Evolutionary conservation across 2,329 filamentous ascomycete species (phyloP).

Genomic region (Colletotrichum abscissum): DNA sequence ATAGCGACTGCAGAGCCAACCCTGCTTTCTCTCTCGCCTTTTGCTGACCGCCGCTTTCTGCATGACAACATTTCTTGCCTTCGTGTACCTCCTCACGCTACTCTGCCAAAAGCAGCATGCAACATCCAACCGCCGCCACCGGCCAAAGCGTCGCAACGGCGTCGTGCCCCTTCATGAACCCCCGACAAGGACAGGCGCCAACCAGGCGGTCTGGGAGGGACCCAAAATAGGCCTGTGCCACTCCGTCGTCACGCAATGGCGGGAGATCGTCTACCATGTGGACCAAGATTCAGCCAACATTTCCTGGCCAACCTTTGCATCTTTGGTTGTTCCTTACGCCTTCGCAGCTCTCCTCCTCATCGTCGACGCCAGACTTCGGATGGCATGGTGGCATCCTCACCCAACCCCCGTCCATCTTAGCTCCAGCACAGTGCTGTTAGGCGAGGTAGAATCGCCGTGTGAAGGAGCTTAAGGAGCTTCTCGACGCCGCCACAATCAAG

Average conservation of each 20-base stretch:
- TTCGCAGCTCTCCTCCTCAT: neutral
- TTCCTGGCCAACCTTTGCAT: conserved; percentile 20
- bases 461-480: conserved; percentile 20
- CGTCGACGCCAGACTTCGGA: conserved; percentile 23
- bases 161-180: conserved; percentile 22
- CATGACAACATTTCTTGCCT: neutral
- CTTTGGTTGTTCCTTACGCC: conserved; percentile 4
- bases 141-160: conserved; percentile 29
- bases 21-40: neutral
- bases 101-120: conserved; percentile 6
- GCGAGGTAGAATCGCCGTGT: conserved; percentile 2
- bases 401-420: neutral
- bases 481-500: conserved; percentile 24
- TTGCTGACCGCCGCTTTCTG: conserved; percentile 11
- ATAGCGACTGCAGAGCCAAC: neutral
- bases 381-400: conserved; percentile 24
- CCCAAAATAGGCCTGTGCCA: conserved; percentile 12
- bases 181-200: conserved; percentile 32
- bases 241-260: conserved; percentile 26
- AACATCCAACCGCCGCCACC: conserved; percentile 26
- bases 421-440: neutral
- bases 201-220: conserved; percentile 26
- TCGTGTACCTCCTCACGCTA: neutral
- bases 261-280: conserved; percentile 34
- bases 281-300: conserved; percentile 8